phyloP scores from a whole-genome alignment of 2,329 filamentous ascomycete genomes.

The Coniosporium tulheliwenetii region DNA sequence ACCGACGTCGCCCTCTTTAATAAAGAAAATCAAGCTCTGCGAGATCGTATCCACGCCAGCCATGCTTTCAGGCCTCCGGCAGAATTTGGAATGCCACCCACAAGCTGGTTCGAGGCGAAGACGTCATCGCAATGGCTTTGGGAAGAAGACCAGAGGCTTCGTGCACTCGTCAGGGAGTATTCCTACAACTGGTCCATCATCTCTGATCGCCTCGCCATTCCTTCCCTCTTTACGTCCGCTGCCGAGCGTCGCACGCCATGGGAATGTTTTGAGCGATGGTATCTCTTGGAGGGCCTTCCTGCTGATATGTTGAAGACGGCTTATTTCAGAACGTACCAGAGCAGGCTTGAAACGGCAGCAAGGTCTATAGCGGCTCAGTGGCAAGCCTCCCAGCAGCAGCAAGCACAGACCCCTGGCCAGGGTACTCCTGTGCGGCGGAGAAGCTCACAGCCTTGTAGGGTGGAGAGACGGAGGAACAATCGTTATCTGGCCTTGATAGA shows the following conservation, averaged over 20 bases:
- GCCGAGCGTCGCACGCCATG: conserved; percentile 84
- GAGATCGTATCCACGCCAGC: conserved; percentile 77
- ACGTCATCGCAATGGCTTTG: conserved; percentile 82
- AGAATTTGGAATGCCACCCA: conserved; percentile 78
- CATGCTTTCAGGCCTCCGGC: conserved; percentile 89
- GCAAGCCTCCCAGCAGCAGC: conserved; percentile 37
- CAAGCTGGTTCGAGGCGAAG: conserved; percentile 79
- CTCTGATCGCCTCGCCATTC: conserved; percentile 58
- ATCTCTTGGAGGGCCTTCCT: conserved; percentile 77
- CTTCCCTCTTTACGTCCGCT: conserved; percentile 66
- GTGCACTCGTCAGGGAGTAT: conserved; percentile 73
- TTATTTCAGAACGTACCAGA: conserved; percentile 70
- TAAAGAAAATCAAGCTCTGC: conserved; percentile 74
- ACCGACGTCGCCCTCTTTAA: conserved; percentile 76
- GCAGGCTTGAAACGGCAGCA: conserved; percentile 46
- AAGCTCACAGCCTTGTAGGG: conserved; percentile 61
- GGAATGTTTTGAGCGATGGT: conserved; percentile 98
- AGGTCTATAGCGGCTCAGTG: conserved; percentile 42
- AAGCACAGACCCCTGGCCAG: conserved; percentile 33
- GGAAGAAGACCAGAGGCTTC: conserved; percentile 80
- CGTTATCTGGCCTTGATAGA: conserved; percentile 82
- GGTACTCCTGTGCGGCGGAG: conserved; percentile 47
- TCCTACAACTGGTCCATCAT: conserved; percentile 98
- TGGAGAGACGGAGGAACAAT: conserved; percentile 74
- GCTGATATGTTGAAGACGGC: conserved; percentile 89